Evolutionary conservation across 345 rosid species (phyloP), one percentile per base, ranked within the genome.

Genomic region (Leavenworthia alabamica): DNA sequence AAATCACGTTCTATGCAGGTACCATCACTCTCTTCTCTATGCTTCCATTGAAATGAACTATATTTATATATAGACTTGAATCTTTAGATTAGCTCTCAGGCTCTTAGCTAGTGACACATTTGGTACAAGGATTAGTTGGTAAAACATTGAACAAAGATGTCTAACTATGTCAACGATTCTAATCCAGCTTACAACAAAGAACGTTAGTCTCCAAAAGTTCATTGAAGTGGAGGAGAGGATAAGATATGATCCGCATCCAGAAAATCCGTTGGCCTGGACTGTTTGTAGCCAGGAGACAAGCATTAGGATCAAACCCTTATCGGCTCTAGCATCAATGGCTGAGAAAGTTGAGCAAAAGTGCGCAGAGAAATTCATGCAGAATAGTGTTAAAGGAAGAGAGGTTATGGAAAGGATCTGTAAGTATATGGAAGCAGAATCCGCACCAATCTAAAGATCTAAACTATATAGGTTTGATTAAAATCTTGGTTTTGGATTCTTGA

Each of bases 321-420:
- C 99, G 1, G 81, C 91, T 15, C 67, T 93, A 68, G 96, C 99
- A 32, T 93, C 97, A 42, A 89, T 93, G 96, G 96, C 97, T 1
- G 99, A 93, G 78, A 93, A 93, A 77, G 84, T 93, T 42, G 96
- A 93, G 74, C 97, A 87, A 50, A 71, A 79, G 20, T 92, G 97
- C 52, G 97, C 87, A 0, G 98, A 89, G 53, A 85, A 75, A 74
- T 92, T 92, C 75, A 77, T 85, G 90, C 98, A 89, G 76, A 92
- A 92, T 46, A 89, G 98, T 64, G 75, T 69, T 2, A 92, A 92
- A 73, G 93, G 98, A 14, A 75, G 97, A 67, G 95, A 92, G 68
- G 98, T 92, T 19, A 89, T 86, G 99, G 99, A 93, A 74, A 85
- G 86, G 70, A 93, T 93, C 58, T 93, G 99, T 60, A 89, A 79